Evolutionary conservation across 352 stramenopile species (phyloP).

Genomic region (Globisporangium mamillatum): DNA sequence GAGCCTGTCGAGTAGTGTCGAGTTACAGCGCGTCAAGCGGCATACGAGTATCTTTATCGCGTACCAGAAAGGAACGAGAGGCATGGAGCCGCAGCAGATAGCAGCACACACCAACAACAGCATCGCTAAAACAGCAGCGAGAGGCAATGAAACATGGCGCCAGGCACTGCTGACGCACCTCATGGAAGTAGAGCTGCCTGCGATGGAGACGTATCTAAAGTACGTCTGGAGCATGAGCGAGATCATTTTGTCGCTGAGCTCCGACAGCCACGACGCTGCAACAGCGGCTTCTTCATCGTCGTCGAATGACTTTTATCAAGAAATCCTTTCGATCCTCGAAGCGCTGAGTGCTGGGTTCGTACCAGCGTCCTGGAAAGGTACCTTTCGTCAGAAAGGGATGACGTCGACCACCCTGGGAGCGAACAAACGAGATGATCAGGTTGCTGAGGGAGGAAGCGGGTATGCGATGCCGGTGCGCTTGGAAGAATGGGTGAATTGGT

Average conservation of each 20-base stretch:
- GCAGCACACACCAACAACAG: constrained; percentile 2
- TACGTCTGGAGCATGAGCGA: constrained; percentile 41
- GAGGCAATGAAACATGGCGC: constrained; percentile 15
- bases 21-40: constrained; percentile 41
- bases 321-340: constrained; percentile 21
- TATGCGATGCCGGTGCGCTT: constrained; percentile 27
- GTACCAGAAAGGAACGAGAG: constrained; percentile 27
- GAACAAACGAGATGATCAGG: background rate
- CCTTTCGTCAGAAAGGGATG: constrained; percentile 10
- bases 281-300: constrained; percentile 14
- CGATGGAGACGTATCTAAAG: constrained; percentile 43
- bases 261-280: constrained; percentile 17
- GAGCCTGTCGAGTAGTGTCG: constrained; percentile 31
- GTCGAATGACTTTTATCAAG: background rate
- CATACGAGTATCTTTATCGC: constrained; percentile 36
- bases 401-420: background rate
- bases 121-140: background rate
- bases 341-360: constrained; percentile 8
- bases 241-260: constrained; percentile 29
- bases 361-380: constrained; percentile 14
- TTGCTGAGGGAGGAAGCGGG: constrained; percentile 3
- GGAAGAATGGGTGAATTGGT: constrained; percentile 27
- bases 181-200: constrained; percentile 41
- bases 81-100: constrained; percentile 13
- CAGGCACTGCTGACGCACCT: constrained; percentile 33